Conservation (phyloP, 1,284 basidiomycete genomes). For the Austroboletus novae-zelandiae region DNA sequence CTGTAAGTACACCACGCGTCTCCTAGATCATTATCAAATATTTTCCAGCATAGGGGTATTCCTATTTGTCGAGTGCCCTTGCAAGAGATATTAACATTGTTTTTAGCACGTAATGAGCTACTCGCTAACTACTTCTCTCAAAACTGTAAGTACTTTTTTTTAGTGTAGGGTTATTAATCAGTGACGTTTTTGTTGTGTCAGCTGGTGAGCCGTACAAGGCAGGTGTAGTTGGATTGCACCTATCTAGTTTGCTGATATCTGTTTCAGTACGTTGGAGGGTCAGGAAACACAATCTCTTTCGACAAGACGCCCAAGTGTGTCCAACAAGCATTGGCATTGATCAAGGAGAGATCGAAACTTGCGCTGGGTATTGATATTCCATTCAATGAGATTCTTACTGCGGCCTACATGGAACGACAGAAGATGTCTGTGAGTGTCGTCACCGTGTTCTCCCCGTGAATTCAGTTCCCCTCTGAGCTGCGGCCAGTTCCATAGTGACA, state of each 20-base stretch:
- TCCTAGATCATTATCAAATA: slow-evolving; percentile 9
- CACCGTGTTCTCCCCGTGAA: not conserved
- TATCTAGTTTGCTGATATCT: not conserved
- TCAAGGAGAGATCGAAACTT: slow-evolving; percentile 48
- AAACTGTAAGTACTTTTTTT: slow-evolving; percentile 49
- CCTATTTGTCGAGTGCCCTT: not conserved
- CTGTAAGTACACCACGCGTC: slow-evolving; percentile 35
- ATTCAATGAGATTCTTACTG: slow-evolving; percentile 78
- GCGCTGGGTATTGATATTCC: slow-evolving; percentile 36
- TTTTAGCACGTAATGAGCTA: slow-evolving; percentile 60
- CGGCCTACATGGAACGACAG: slow-evolving; percentile 79
- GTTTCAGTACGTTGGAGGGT: slow-evolving; percentile 68
- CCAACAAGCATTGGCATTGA: slow-evolving; percentile 51
- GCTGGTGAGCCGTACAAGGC: slow-evolving; percentile 75
- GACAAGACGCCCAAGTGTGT: slow-evolving; percentile 56
- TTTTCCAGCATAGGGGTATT: slow-evolving; percentile 60
- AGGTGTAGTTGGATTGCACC: slow-evolving; percentile 2
- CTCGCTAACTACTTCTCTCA: slow-evolving; percentile 82
- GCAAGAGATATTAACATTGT: not conserved
- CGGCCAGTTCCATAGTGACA: slow-evolving; percentile 71
- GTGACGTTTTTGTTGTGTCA: slow-evolving; percentile 26
- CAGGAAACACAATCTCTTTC: slow-evolving; percentile 66
- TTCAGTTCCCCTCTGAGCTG: slow-evolving; percentile 2
- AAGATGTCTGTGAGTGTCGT: slow-evolving; percentile 66
- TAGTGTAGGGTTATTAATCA: not conserved